Conservation (phyloP, 106 monocot genomes). For the Amphibolis antarctica region DNA sequence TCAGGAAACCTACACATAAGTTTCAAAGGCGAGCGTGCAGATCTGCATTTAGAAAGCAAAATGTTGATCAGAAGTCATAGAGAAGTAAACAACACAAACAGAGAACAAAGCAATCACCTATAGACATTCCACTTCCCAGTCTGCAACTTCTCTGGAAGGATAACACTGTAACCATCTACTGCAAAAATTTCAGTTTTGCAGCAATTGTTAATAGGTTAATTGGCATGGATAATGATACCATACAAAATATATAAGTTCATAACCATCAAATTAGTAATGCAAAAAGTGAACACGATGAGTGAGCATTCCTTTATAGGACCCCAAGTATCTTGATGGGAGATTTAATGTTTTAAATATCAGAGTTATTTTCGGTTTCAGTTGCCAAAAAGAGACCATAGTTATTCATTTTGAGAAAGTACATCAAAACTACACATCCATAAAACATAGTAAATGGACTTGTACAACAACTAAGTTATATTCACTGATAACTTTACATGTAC, state of each 20-base stretch:
- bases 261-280: neutral
- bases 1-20: slow-evolving; percentile 41
- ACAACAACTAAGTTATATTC: too few relatives aligned
- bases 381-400: neutral
- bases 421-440: neutral
- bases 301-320: neutral
- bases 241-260: neutral
- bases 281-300: neutral
- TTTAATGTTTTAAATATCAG: neutral
- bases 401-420: neutral
- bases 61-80: neutral
- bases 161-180: slow-evolving; percentile 25
- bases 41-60: slow-evolving; percentile 32
- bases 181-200: neutral
- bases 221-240: neutral
- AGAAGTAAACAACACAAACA: neutral
- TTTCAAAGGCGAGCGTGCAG: slow-evolving; percentile 65
- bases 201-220: neutral
- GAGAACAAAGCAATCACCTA: slow-evolving; percentile 34
- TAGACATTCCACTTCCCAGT: slow-evolving; percentile 89
- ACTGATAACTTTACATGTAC: too few relatives aligned
- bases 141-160: slow-evolving; percentile 25
- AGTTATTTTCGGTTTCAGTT: too few relatives aligned
- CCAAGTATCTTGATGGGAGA: too few relatives aligned
- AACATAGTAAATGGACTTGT: too few relatives aligned